Conservation (phyloP, 306 rosid genomes). For the Fagus crenata region DNA sequence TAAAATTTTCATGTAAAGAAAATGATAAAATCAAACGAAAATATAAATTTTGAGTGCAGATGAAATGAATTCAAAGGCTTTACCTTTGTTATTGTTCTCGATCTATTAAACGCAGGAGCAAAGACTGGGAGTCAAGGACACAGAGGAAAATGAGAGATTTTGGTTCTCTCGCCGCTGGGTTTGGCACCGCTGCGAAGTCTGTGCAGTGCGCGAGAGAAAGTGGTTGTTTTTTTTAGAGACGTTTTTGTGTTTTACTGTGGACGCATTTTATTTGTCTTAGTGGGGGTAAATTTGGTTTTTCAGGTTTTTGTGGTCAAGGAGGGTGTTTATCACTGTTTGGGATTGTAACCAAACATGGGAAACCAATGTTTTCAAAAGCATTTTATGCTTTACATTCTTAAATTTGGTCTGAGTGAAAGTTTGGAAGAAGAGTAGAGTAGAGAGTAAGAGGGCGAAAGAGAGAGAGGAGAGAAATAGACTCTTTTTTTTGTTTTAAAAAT, state of each 20-base stretch:
- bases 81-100: constrained; percentile 28
- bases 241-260: too few species aligned
- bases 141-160: constrained; percentile 4
- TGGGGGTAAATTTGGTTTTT: too few species aligned
- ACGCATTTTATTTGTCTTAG: neutral
- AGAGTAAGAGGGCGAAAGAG: too few species aligned
- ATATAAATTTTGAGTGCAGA: neutral
- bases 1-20: neutral
- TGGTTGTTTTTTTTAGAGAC: neutral
- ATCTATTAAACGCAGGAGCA: constrained; percentile 29
- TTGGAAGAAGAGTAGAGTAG: too few species aligned
- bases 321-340: too few species aligned
- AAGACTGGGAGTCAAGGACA: neutral
- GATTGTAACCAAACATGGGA: too few species aligned
- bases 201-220: neutral
- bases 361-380: too few species aligned
- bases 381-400: too few species aligned
- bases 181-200: constrained; percentile 33
- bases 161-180: constrained; percentile 34
- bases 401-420: too few species aligned
- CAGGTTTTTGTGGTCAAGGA: too few species aligned
- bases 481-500: too few species aligned
- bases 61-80: neutral
- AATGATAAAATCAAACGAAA: neutral
- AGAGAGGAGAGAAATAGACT: too few species aligned